Evolutionary conservation across 768 basidiomycete species (phyloP).

Genomic region (Xerocomellus intermedius): DNA sequence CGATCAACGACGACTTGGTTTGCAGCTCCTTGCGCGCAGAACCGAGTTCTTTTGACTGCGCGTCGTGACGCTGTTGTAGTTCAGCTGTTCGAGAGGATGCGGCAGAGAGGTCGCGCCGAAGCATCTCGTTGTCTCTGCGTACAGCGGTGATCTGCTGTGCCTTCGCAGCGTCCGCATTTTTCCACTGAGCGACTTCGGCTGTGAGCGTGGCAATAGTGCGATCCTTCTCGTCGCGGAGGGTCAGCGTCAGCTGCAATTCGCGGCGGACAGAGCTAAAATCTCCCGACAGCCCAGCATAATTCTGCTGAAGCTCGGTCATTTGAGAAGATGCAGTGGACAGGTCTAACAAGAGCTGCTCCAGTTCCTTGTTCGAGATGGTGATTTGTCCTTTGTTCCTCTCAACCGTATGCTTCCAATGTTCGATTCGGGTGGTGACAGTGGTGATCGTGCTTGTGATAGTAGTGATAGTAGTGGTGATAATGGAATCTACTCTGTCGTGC

Average conservation of each 20-base stretch:
- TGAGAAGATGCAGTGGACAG: background rate
- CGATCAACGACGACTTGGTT: background rate
- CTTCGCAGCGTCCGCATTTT: background rate
- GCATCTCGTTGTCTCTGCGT: background rate
- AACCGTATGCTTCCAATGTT: background rate
- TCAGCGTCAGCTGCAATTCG: background rate
- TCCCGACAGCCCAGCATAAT: background rate
- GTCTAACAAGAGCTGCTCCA: constrained; percentile 3
- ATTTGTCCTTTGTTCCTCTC: background rate
- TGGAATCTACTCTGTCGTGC: background rate
- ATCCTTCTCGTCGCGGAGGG: background rate
- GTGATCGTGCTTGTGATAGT: background rate
- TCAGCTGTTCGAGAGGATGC: background rate
- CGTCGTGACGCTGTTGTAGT: background rate
- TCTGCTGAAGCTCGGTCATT: background rate
- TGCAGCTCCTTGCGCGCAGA: background rate
- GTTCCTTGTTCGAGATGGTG: constrained; percentile 2
- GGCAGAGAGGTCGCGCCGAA: background rate
- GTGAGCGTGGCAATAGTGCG: no score
- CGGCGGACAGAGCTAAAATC: no score
- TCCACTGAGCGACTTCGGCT: no score
- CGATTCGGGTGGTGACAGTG: constrained; percentile 1
- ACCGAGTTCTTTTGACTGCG: background rate
- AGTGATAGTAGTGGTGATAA: background rate
- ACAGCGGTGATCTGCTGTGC: background rate